Percentiles rank a stretch among this genome's conserved stretches.
phyloP scores from a whole-genome alignment of 1,284 basidiomycete species.

The Apiotrichum veenhuisii region DNA sequence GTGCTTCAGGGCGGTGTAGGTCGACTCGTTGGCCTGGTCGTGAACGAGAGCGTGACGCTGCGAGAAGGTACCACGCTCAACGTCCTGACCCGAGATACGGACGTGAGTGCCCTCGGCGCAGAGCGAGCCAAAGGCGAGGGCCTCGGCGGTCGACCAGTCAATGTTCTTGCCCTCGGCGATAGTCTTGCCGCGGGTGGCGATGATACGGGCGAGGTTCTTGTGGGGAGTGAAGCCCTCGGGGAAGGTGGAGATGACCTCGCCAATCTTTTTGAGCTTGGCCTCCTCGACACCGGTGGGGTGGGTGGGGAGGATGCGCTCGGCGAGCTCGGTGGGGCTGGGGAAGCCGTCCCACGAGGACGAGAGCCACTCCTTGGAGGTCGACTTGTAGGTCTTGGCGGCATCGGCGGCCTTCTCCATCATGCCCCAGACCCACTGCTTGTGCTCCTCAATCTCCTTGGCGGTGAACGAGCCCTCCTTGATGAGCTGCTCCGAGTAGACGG shows the following conservation, averaged over 20 bases:
- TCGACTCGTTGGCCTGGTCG: conserved; percentile 88
- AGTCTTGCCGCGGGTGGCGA: conserved; percentile 79
- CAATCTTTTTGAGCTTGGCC: conserved; percentile 77
- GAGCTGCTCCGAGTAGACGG: conserved; percentile 86
- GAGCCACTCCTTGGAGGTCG: conserved; percentile 92
- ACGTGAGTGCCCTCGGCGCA: conserved; percentile 91
- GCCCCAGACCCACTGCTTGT: conserved; percentile 99
- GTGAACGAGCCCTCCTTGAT: conserved; percentile 91
- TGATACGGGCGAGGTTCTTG: conserved; percentile 90
- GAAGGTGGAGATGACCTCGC: conserved; percentile 77
- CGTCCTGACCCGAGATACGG: conserved; percentile 95
- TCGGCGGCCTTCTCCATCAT: conserved; percentile 92
- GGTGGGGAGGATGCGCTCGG: conserved; percentile 85
- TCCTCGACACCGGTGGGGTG: conserved; percentile 78
- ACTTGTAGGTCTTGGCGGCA: conserved; percentile 89
- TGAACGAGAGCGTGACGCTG: conserved; percentile 97
- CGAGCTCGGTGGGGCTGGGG: conserved; percentile 93
- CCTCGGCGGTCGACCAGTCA: conserved; percentile 99
- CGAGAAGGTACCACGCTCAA: conserved; percentile 99
- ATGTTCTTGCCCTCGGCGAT: conserved; percentile 87
- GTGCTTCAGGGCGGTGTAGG: conserved; percentile 86
- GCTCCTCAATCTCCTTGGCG: conserved; percentile 94
- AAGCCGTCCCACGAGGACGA: conserved; percentile 98
- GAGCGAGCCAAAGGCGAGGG: conserved; percentile 91
- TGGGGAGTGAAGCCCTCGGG: conserved; percentile 85